Conservation (phyloP, 129 eudicot genomes). For the Pseudognaphalium luteoalbum region DNA sequence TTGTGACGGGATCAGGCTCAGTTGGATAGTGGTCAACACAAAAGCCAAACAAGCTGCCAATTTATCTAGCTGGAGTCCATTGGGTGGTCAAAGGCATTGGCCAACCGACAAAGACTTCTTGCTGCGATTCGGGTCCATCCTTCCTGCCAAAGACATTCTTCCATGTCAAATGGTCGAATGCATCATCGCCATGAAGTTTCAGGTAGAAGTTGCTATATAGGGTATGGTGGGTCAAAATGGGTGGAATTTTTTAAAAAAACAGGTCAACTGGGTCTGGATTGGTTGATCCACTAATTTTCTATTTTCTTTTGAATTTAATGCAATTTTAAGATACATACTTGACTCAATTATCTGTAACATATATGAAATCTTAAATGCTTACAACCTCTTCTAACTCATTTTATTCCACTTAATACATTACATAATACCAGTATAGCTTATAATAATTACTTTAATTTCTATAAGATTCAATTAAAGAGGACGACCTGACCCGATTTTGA, state of each 20-base stretch:
- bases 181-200: slow-evolving; percentile 68
- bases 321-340: not conserved
- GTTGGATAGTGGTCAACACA: slow-evolving; percentile 86
- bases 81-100: slow-evolving; percentile 93
- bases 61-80: slow-evolving; percentile 80
- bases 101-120: slow-evolving; percentile 85
- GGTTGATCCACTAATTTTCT: not conserved
- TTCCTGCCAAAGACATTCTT: slow-evolving; percentile 83
- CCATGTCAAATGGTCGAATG: slow-evolving; percentile 85
- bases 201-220: slow-evolving; percentile 11
- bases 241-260: not conserved
- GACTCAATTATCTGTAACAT: not conserved
- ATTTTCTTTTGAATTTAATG: not conserved
- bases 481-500: slow-evolving; percentile 1
- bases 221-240: not conserved
- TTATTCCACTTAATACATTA: not conserved
- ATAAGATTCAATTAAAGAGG: not conserved
- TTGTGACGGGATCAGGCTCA: slow-evolving; percentile 61
- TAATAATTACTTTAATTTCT: not conserved
- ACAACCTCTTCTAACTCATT: not conserved
- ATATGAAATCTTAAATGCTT: not conserved
- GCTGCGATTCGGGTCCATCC: slow-evolving; percentile 80
- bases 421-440: not conserved
- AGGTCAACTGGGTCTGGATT: not conserved
- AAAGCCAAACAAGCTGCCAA: slow-evolving; percentile 83